phyloP scores from a whole-genome alignment of 1,284 basidiomycete genomes.

The Ustilago loliicola region DNA sequence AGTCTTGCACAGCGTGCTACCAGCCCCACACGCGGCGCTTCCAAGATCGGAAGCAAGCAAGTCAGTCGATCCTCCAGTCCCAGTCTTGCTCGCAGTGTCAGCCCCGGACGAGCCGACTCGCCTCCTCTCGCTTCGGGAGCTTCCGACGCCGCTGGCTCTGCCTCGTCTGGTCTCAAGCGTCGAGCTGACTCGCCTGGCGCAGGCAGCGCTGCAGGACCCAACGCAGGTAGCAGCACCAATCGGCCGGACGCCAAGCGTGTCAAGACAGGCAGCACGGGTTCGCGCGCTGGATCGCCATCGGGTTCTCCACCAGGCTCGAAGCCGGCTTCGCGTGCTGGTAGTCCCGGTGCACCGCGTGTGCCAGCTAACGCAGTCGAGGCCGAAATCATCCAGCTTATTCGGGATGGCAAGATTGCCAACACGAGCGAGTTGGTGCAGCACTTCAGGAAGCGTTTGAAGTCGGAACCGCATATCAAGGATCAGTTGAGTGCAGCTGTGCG shows the following conservation, averaged over 20 bases:
- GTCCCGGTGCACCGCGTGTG: slow-evolving; percentile 41
- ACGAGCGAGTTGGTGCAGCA: slow-evolving; percentile 63
- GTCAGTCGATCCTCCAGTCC: slow-evolving; percentile 50
- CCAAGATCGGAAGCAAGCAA: slow-evolving; percentile 56
- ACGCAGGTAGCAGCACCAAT: slow-evolving; percentile 5
- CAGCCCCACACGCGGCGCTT: slow-evolving; percentile 44
- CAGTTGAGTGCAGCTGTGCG: slow-evolving; percentile 60
- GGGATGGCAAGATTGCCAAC: slow-evolving; percentile 53
- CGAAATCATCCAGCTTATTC: slow-evolving; percentile 60
- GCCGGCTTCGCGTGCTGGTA: slow-evolving; percentile 42
- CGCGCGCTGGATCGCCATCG: slow-evolving; percentile 33
- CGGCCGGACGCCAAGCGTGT: slow-evolving; percentile 54
- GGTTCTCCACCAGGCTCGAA: slow-evolving; percentile 39
- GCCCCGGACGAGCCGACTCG: slow-evolving; percentile 44
- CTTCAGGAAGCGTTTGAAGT: slow-evolving; percentile 63
- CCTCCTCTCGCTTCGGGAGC: slow-evolving; percentile 26
- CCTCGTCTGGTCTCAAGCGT: slow-evolving; percentile 42
- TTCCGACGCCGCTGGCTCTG: slow-evolving; percentile 1
- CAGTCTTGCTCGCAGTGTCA: slow-evolving; percentile 28
- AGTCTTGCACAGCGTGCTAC: slow-evolving; percentile 61
- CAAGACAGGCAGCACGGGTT: slow-evolving; percentile 38
- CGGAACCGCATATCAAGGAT: slow-evolving; percentile 61
- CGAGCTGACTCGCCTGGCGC: slow-evolving; percentile 37
- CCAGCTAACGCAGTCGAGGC: slow-evolving; percentile 56
- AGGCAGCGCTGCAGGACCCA: slow-evolving; percentile 6